A percentile compares a stretch with the other conserved stretches of the same genome.
phyloP scores from a whole-genome alignment of 805 yeast genomes.

The Lipomyces sp. region DNA sequence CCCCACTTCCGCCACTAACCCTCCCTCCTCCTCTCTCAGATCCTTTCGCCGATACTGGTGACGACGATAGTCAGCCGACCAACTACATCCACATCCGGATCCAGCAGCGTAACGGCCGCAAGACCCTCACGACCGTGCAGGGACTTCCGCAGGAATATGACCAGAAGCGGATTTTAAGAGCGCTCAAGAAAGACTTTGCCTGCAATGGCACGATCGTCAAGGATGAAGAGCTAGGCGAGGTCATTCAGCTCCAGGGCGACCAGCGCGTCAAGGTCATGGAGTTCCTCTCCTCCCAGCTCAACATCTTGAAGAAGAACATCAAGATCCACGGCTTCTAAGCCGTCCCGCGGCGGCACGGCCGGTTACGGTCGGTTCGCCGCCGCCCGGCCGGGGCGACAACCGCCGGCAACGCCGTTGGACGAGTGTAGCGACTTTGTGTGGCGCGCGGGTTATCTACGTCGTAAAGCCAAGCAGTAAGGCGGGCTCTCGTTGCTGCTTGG shows the following conservation, averaged over 20 bases:
- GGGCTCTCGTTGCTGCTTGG: no score
- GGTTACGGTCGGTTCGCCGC: not conserved
- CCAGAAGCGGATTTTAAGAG: slow-evolving; percentile 86
- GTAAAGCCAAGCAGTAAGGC: no score
- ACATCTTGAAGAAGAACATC: slow-evolving; percentile 91
- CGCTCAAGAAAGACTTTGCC: slow-evolving; percentile 95
- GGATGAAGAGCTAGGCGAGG: slow-evolving; percentile 94
- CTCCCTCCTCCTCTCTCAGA: slow-evolving; percentile 40
- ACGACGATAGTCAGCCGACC: slow-evolving; percentile 92
- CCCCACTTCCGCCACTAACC: not conserved
- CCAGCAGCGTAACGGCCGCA: slow-evolving; percentile 99
- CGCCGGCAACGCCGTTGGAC: not conserved
- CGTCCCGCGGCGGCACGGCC: slow-evolving; percentile 3
- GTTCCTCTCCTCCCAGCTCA: slow-evolving; percentile 80
- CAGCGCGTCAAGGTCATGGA: slow-evolving; percentile 96
- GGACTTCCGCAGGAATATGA: slow-evolving; percentile 96
- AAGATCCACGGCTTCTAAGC: slow-evolving; percentile 94
- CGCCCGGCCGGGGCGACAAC: no score
- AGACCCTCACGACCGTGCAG: slow-evolving; percentile 96
- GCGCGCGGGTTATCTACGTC: no score
- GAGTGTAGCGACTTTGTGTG: no score
- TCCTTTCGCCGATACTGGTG: slow-evolving; percentile 99
- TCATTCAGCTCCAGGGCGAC: slow-evolving; percentile 97
- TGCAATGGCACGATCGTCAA: slow-evolving; percentile 98
- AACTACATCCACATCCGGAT: slow-evolving; percentile 93